Conservation (phyloP, 306 rosid species). For the Cucumis cinereus region DNA sequence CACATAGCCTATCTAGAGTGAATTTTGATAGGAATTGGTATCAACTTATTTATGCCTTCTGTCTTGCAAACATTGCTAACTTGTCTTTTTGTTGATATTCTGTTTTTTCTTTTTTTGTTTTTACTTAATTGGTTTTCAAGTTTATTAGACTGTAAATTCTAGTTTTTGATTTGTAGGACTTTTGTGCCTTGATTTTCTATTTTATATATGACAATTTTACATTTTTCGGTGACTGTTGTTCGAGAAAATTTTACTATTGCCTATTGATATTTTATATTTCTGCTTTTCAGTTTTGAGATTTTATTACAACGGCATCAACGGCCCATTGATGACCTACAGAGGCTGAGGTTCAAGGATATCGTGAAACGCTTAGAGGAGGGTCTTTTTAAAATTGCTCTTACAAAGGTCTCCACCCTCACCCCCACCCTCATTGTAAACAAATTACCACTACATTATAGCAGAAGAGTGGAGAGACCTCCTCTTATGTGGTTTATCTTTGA, state of each 20-base stretch:
- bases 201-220: neutral
- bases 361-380: slow-evolving; percentile 79
- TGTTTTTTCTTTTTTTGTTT: neutral
- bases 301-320: slow-evolving; percentile 32
- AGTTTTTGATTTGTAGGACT: neutral
- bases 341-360: slow-evolving; percentile 38
- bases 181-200: neutral
- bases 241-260: neutral
- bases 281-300: slow-evolving; percentile 38
- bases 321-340: slow-evolving; percentile 24
- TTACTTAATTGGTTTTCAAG: neutral
- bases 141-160: neutral
- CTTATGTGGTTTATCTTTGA: neutral
- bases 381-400: slow-evolving; percentile 38
- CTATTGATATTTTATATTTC: slow-evolving; percentile 4
- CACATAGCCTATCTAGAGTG: neutral
- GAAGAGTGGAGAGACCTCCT: neutral
- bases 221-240: neutral
- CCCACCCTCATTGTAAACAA: neutral
- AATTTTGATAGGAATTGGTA: neutral
- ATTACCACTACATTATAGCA: neutral
- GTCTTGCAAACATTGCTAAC: neutral
- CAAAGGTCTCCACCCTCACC: slow-evolving; percentile 39
- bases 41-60: neutral
- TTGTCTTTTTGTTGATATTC: neutral